Evolutionary conservation across 441 rosid species (phyloP).

Genomic region (Gossypium trilobum): DNA sequence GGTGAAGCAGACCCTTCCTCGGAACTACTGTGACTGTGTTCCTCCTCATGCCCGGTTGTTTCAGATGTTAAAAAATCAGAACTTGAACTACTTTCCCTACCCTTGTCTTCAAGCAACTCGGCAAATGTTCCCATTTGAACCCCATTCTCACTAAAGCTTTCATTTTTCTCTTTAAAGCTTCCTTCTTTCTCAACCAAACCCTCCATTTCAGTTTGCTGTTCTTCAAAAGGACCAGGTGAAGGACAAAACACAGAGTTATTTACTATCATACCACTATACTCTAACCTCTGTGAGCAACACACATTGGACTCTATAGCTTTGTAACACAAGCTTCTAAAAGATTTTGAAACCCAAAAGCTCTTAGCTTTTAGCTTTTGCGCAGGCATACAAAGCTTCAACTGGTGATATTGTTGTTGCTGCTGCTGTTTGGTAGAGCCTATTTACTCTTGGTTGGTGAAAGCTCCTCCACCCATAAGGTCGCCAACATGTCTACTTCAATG

Average conservation of each 20-base stretch:
- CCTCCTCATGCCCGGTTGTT: slow-evolving; percentile 52
- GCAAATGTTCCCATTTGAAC: slow-evolving; percentile 33
- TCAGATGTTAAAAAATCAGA: slow-evolving; percentile 66
- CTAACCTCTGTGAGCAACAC: slow-evolving; percentile 25
- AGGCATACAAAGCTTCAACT: slow-evolving; percentile 35
- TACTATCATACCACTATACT: slow-evolving; percentile 34
- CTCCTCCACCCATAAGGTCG: slow-evolving; percentile 40
- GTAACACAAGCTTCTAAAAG: slow-evolving; percentile 28
- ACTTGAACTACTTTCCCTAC: slow-evolving; percentile 61
- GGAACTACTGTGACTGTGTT: slow-evolving; percentile 53
- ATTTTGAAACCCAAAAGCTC: slow-evolving; percentile 37
- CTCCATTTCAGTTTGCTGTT: slow-evolving; percentile 37
- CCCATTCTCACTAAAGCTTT: slow-evolving; percentile 20
- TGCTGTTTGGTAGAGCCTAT: slow-evolving; percentile 18
- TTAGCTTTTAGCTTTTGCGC: slow-evolving; percentile 20
- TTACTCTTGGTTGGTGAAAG: slow-evolving; percentile 34
- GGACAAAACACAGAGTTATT: slow-evolving; percentile 43
- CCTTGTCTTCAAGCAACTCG: slow-evolving; percentile 40
- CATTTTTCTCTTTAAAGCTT: slow-evolving; percentile 26
- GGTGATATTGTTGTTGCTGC: slow-evolving; percentile 6
- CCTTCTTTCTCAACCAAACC: slow-evolving; percentile 28
- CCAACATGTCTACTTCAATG: slow-evolving; percentile 30
- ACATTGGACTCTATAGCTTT: slow-evolving; percentile 27
- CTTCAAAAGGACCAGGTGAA: slow-evolving; percentile 28
- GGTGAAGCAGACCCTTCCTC: slow-evolving; percentile 56